A percentile compares a stretch with the other conserved stretches of the same genome.
These are phyloP conservation scores for Piper betle DNA, from an alignment of 164 flowering plant species.

Conservation along the genomic window DNA sequence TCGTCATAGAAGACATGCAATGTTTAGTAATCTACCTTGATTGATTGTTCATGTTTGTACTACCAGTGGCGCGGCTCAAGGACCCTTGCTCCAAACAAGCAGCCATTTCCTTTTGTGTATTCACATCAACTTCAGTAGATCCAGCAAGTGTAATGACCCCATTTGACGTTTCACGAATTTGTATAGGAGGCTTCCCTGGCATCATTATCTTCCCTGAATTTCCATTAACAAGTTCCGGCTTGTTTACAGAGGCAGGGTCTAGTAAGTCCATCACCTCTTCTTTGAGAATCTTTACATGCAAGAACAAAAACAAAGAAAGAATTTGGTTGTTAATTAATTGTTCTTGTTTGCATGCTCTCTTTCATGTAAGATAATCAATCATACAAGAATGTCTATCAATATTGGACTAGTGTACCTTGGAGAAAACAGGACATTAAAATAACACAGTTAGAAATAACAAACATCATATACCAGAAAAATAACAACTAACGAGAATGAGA, in stretches of 20 bases:
- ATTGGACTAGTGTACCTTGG: background rate
- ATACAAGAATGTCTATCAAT: background rate
- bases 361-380: no score
- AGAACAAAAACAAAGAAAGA: conserved; percentile 3
- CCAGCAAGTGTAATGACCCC: conserved; percentile 97
- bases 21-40: conserved; percentile 46
- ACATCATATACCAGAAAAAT: no score
- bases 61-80: conserved; percentile 86
- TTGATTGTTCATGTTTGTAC: conserved; percentile 98
- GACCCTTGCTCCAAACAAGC: conserved; percentile 95
- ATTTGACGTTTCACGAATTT: conserved; percentile 89
- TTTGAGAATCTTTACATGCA: conserved; percentile 61
- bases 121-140: conserved; percentile 77
- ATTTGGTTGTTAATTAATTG: background rate
- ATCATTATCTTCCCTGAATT: conserved; percentile 45
- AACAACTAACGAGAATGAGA: no score
- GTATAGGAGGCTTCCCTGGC: conserved; percentile 90
- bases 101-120: conserved; percentile 84
- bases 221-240: conserved; percentile 58
- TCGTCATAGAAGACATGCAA: background rate
- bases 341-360: no score
- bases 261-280: conserved; percentile 95
- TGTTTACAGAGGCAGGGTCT: conserved; percentile 46
- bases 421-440: background rate
- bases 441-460: background rate